These are phyloP conservation scores for Eucalyptus marginata DNA, from an alignment of 345 rosid species.

Conservation along the genomic window DNA sequence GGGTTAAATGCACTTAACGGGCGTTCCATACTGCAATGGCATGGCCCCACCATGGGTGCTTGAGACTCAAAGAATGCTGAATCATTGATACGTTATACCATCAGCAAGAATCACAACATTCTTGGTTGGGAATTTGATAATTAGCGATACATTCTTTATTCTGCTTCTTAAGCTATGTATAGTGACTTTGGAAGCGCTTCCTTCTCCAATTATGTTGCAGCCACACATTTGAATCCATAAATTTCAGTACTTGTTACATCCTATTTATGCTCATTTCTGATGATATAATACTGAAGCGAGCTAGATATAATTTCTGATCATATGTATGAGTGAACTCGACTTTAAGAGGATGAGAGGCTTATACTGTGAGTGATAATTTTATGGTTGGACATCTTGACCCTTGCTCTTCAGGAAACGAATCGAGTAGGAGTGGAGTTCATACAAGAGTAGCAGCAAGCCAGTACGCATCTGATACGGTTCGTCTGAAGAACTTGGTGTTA, in stretches of 20 bases:
- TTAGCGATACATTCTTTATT: neutral
- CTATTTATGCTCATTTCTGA: neutral
- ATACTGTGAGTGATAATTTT: neutral
- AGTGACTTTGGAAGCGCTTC: no score
- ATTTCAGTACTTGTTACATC: neutral
- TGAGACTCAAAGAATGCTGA: constrained; percentile 68
- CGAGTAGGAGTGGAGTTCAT: no score
- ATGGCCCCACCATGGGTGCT: constrained; percentile 47
- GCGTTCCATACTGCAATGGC: constrained; percentile 1
- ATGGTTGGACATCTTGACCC: no score
- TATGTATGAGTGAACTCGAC: neutral
- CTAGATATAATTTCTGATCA: neutral
- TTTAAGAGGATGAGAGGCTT: neutral
- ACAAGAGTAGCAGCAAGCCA: no score
- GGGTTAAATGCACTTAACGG: constrained; percentile 72
- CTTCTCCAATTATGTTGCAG: neutral
- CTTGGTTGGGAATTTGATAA: constrained; percentile 82
- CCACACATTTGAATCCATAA: neutral
- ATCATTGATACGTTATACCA: constrained; percentile 50
- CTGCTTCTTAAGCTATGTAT: no score
- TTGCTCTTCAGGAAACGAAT: no score
- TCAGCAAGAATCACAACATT: constrained; percentile 30
- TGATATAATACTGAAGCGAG: neutral
- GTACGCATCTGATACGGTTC: no score
- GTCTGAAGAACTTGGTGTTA: no score